These are phyloP conservation scores for Cladophialophora bantiana DNA, from an alignment of 2,329 filamentous ascomycete species.

Conservation along the genomic window DNA sequence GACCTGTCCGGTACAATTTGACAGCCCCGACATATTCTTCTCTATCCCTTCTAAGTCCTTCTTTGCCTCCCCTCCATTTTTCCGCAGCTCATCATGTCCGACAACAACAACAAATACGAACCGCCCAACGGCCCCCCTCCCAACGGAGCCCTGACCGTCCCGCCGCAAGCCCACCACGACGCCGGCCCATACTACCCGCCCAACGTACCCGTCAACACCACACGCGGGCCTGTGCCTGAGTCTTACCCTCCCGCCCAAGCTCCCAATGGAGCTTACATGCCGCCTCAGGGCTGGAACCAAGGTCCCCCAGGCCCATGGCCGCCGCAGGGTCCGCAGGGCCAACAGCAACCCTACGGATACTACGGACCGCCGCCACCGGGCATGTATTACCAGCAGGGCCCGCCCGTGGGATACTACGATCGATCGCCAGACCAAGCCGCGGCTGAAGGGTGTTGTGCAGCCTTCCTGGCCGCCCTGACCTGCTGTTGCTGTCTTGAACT, in stretches of 20 bases:
- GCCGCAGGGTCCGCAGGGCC: constrained; percentile 22
- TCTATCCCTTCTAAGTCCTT: background rate
- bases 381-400: constrained; percentile 43
- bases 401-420: constrained; percentile 48
- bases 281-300: constrained; percentile 33
- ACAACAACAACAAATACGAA: constrained; percentile 35
- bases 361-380: constrained; percentile 37
- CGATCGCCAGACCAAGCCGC: constrained; percentile 44
- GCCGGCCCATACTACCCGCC: constrained; percentile 38
- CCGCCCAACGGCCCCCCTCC: constrained; percentile 34
- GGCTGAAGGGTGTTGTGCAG: constrained; percentile 52
- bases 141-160: constrained; percentile 10
- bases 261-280: constrained; percentile 32
- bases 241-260: constrained; percentile 32
- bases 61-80: background rate
- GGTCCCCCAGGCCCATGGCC: constrained; percentile 24
- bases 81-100: constrained; percentile 2
- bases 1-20: no score
- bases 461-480: constrained; percentile 54
- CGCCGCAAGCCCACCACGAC: constrained; percentile 37
- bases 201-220: constrained; percentile 16
- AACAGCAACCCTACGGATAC: constrained; percentile 31
- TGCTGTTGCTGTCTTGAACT: constrained; percentile 62
- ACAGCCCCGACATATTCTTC: no score
- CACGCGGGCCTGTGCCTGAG: constrained; percentile 26